These are phyloP conservation scores for Nemania sp. DNA, from an alignment of 2,329 filamentous ascomycete species.

Conservation along the genomic window DNA sequence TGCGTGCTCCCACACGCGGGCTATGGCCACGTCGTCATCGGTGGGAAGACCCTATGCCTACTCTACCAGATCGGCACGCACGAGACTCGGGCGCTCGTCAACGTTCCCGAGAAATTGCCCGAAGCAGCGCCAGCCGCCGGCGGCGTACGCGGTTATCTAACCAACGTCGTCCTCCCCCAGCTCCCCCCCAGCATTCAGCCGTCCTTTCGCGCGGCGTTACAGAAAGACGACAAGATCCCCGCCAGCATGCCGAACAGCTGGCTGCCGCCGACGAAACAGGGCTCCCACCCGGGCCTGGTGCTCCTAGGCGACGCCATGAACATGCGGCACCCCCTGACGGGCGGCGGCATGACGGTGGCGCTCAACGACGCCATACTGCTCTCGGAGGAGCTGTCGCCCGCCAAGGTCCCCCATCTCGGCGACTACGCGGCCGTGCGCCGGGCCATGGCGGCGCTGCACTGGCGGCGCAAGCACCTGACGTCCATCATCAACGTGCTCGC, in stretches of 20 bases:
- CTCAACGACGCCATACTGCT: conserved; percentile 89
- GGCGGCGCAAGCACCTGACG: conserved; percentile 79
- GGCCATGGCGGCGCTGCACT: conserved; percentile 80
- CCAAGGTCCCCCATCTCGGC: conserved; percentile 68
- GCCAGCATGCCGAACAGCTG: conserved; percentile 93
- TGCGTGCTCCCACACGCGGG: conserved; percentile 74
- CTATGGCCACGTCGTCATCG: conserved; percentile 88
- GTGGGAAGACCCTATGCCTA: conserved; percentile 75
- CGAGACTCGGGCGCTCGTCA: conserved; percentile 88
- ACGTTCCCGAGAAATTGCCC: conserved; percentile 78
- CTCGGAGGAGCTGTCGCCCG: conserved; percentile 72
- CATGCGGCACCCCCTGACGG: conserved; percentile 98
- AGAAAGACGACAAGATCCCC: conserved; percentile 72
- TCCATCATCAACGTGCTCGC: conserved; percentile 98
- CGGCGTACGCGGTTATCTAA: conserved; percentile 83
- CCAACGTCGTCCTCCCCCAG: conserved; percentile 76
- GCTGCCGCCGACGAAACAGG: conserved; percentile 75
- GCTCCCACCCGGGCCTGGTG: conserved; percentile 72
- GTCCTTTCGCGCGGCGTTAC: conserved; percentile 75
- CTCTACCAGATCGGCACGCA: conserved; percentile 96
- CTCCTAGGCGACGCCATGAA: conserved; percentile 95
- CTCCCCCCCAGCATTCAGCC: conserved; percentile 75
- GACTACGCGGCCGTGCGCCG: conserved; percentile 67
- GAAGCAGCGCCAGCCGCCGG: conserved; percentile 74
- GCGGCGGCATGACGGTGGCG: conserved; percentile 96